Base-by-base conservation (phyloP, 257 asterid species). In the Solanum virginianum region DNA sequence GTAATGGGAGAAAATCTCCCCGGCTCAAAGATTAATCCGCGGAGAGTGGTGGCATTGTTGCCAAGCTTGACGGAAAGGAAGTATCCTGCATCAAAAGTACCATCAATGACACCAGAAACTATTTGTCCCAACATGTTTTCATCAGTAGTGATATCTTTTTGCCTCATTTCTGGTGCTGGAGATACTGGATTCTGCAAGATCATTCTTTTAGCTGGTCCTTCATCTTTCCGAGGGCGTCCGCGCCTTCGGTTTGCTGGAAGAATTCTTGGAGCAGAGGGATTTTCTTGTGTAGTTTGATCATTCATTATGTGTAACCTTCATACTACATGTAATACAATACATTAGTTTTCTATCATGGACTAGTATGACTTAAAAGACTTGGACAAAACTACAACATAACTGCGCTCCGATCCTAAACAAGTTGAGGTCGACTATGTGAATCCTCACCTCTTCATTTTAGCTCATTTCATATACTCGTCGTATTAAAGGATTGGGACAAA, bases 31-130 rank as follows among this genome's bases (percentile, higher is more conserved):
- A 85, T 74, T 20, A 81, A 65, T 26, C 88, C 88, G 53, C 85
- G 77, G 62, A 85, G 71, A 6, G 24, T 39, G 36, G 63, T 55
- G 54, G 56, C 43, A 16, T 16, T 65, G 75, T 85, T 85, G 32
- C 82, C 88, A 56, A 85, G 51, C 10, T 68, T 85, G 32, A 85
- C 82, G 45, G 77, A 66, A 68, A 85, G 85, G 59, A 85, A 55
- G 43, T 85, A 85, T 7, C 88, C 88, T 10, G 88, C 88, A 85
- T 85, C 88, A 68, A 85, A 85, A 29, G 66, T 8, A 18, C 82
- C 88, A 29, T 69, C 88, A 54, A 85, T 74, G 15, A 70, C 85
- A 68, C 88, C 88, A 65, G 85, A 80, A 57, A 85, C 83, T 15
- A 16, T n/a, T 41, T 68, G 54, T 49, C 88, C 88, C 24, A 85